Evolutionary conservation across 2,329 filamentous ascomycete genomes (phyloP).

Genomic region (Colletotrichum destructivum): DNA sequence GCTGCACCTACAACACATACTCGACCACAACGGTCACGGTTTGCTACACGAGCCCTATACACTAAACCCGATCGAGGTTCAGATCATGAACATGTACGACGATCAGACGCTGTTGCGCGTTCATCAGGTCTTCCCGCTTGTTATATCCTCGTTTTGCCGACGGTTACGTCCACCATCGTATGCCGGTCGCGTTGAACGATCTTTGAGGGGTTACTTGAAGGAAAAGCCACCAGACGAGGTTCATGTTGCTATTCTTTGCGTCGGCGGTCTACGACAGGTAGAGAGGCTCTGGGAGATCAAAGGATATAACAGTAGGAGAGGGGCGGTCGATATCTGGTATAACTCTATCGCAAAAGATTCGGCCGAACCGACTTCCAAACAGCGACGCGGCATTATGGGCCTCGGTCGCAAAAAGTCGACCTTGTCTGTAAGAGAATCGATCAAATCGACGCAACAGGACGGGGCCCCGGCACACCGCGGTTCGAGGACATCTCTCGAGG

Average conservation of each 20-base stretch:
- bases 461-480: slow-evolving; percentile 27
- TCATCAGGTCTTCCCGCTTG: slow-evolving; percentile 75
- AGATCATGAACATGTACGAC: slow-evolving; percentile 77
- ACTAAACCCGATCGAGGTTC: slow-evolving; percentile 72
- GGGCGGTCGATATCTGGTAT: slow-evolving; percentile 74
- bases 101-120: slow-evolving; percentile 74
- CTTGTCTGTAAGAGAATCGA: slow-evolving; percentile 52
- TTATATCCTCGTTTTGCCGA: slow-evolving; percentile 76
- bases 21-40: slow-evolving; percentile 66
- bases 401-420: slow-evolving; percentile 72
- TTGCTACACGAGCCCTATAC: slow-evolving; percentile 69
- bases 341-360: slow-evolving; percentile 63
- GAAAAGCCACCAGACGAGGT: slow-evolving; percentile 75
- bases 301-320: slow-evolving; percentile 73
- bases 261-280: slow-evolving; percentile 75
- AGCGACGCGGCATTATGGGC: slow-evolving; percentile 66
- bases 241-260: slow-evolving; percentile 71
- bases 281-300: slow-evolving; percentile 77
- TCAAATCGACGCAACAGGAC: slow-evolving; percentile 41
- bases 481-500: slow-evolving; percentile 26
- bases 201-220: slow-evolving; percentile 74
- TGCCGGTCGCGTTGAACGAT: slow-evolving; percentile 73
- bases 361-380: slow-evolving; percentile 60
- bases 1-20: slow-evolving; percentile 71
- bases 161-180: slow-evolving; percentile 76